Base-by-base conservation (phyloP, 495 filamentous ascomycete species). In the Lentithecium fluviatile region DNA sequence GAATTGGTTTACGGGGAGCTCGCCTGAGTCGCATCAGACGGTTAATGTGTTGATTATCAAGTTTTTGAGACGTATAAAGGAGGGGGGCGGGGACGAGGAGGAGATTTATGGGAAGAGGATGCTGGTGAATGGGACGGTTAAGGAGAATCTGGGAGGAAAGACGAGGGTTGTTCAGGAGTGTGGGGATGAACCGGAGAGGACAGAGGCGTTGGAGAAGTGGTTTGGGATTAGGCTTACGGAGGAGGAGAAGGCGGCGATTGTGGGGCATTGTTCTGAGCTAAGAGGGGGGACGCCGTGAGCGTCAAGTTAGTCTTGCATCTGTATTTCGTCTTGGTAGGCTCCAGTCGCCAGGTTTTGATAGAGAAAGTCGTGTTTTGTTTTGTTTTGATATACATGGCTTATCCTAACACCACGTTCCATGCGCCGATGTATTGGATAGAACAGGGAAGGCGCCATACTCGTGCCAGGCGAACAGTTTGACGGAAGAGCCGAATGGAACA, bases 21-120 rank as follows among this genome's bases (percentile, higher is more conserved):
- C 7, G 21, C 21, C 47, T 19, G 26, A 34, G 51, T 38, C 23
- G 29, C 49, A 52, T 55, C 61, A 61, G 52, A 60, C 49, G n/a
- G 37, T 8, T 32, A 61, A 23, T 17, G n/a, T 26, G 20, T 20
- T 68, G 10, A 43, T 65, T 21, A 57, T 68, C 23, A 68, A 62
- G 57, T 68, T 64, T 48, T 36, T 68, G 34, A 25, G 57, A 24
- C 24, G 43, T 34, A 26, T 15, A 24, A 52, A 56, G 55, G 53
- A 61, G 12, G 52, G 21, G 17, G 34, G 20, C 15, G 42, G 45
- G 15, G 56, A 46, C 0, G 32, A 52, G n/a, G 58, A 53, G 26
- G 55, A 53, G 45, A 47, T 68, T 13, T 58, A 53, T 45, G 65
- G 65, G 34, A 68, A 68, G 62, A 34, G 59, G 13, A 68, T 68